Percentiles rank a stretch among this genome's conserved stretches.
Evolutionary conservation across 2,329 filamentous ascomycete species (phyloP).

Genomic region (Neurospora sp.): DNA sequence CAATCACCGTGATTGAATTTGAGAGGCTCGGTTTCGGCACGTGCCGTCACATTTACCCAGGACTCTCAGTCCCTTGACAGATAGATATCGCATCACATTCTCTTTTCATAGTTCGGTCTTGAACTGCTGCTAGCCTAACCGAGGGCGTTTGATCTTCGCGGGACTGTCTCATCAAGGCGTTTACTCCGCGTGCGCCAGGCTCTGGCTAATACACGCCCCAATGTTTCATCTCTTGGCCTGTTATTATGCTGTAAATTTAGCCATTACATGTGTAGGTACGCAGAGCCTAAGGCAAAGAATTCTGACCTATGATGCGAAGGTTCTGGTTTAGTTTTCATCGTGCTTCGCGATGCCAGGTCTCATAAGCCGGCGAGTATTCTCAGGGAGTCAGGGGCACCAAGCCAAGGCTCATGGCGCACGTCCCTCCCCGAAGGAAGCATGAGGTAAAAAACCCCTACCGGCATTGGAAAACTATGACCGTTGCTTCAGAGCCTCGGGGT

Average conservation of each 20-base stretch:
- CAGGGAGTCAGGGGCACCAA: background rate
- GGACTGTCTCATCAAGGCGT: no score
- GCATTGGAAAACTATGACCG: background rate
- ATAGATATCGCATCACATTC: background rate
- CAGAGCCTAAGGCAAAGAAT: background rate
- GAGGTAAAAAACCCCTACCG: background rate
- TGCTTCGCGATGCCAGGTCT: background rate
- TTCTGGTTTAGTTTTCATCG: background rate
- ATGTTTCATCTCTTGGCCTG: no score
- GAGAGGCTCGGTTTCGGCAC: background rate
- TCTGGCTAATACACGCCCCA: no score
- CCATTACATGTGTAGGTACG: no score
- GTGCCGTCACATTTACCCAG: background rate
- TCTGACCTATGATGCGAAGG: background rate
- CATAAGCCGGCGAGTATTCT: background rate
- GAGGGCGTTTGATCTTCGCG: background rate
- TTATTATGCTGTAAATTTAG: no score
- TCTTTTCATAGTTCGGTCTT: background rate
- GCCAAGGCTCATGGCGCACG: background rate
- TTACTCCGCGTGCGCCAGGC: no score
- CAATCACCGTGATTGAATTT: background rate
- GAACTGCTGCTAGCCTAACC: background rate
- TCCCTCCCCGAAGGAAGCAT: background rate
- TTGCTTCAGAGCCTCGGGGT: background rate
- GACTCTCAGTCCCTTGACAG: background rate